Conservation (phyloP, 2,329 filamentous ascomycete species). For the Colletotrichum orchidophilum region DNA sequence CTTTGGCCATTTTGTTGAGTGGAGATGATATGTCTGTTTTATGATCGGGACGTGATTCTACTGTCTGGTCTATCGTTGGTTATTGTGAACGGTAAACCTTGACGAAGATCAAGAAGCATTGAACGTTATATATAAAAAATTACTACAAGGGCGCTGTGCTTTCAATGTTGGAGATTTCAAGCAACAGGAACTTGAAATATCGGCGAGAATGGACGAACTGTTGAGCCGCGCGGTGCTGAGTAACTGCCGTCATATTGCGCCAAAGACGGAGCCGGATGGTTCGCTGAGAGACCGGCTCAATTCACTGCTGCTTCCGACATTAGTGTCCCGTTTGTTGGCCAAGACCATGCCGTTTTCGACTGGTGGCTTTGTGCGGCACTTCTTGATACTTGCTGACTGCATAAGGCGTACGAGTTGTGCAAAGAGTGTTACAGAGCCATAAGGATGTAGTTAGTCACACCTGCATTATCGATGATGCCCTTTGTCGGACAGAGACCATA, state of each 20-base stretch:
- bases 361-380: background rate
- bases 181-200: background rate
- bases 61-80: background rate
- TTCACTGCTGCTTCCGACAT: background rate
- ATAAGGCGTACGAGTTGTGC: background rate
- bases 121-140: background rate
- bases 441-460: background rate
- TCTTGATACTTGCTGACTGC: background rate
- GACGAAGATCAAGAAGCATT: background rate
- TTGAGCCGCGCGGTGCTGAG: slow-evolving; percentile 26
- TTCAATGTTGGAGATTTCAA: background rate
- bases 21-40: background rate
- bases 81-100: background rate
- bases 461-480: background rate
- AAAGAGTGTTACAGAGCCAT: background rate
- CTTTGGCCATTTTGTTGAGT: slow-evolving; percentile 15
- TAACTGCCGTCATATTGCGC: background rate
- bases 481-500: background rate
- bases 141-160: background rate
- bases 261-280: background rate
- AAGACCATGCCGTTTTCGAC: background rate
- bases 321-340: background rate
- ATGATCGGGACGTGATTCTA: background rate
- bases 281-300: background rate
- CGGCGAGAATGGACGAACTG: background rate